A percentile compares a stretch with the other conserved stretches of the same genome.
Conservation (phyloP, 257 asterid genomes). For the Pogostemon cablin region DNA sequence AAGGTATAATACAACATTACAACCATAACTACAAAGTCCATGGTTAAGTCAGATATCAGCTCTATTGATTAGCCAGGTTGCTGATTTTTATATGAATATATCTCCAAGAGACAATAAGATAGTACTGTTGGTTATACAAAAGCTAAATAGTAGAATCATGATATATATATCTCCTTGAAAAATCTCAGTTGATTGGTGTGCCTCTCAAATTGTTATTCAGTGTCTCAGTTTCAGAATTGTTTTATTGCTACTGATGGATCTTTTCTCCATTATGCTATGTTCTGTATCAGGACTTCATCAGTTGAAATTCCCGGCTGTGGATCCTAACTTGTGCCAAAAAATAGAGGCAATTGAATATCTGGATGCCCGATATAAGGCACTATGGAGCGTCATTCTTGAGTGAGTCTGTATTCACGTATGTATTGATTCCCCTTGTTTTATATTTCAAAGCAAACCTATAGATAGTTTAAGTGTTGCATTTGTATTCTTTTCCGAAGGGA, state of each 20-base stretch:
- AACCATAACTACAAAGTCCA: not conserved
- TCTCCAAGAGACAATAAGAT: not conserved
- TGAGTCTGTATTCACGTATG: conserved; percentile 48
- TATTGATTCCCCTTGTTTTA: conserved; percentile 20
- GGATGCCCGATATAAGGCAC: conserved; percentile 68
- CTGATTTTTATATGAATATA: not conserved
- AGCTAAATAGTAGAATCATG: conserved; percentile 14
- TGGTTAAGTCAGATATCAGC: not conserved
- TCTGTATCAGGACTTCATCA: conserved; percentile 55
- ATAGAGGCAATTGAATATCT: conserved; percentile 74
- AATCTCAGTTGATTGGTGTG: conserved; percentile 18
- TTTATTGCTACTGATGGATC: conserved; percentile 31
- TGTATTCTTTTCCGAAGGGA: conserved; percentile 10
- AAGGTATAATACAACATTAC: no score
- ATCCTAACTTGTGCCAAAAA: conserved; percentile 65
- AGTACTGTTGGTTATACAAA: not conserved
- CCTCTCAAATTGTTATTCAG: conserved; percentile 7
- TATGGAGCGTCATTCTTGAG: conserved; percentile 65
- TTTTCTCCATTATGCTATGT: conserved; percentile 26
- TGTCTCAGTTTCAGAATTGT: conserved; percentile 22
- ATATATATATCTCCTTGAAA: conserved; percentile 25
- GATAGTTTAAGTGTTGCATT: not conserved
- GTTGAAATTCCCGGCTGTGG: conserved; percentile 62
- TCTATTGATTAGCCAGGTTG: conserved; percentile 16
- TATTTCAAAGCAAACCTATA: not conserved